Percentiles rank a stretch among this genome's conserved stretches.
Conservation (phyloP, 441 rosid genomes). For the Oxalis stricta region DNA sequence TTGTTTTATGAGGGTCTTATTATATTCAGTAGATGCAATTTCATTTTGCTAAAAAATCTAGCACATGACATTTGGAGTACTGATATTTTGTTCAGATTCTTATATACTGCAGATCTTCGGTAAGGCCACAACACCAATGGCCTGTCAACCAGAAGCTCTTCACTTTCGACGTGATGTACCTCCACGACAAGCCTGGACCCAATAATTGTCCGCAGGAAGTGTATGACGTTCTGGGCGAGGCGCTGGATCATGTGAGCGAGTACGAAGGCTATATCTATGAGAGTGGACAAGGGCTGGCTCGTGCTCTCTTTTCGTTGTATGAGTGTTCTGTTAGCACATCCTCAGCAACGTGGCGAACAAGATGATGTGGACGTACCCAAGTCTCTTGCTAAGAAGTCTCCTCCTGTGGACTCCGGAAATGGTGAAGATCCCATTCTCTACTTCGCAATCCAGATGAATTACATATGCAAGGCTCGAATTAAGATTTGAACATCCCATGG, state of each 20-base stretch:
- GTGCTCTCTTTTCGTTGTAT: conserved; percentile 53
- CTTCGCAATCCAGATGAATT: no score
- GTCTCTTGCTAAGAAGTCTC: conserved; percentile 49
- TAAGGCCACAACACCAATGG: conserved; percentile 63
- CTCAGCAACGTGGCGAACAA: conserved; percentile 78
- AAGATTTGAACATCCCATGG: no score
- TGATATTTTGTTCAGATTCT: conserved; percentile 38
- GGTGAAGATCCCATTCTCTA: conserved; percentile 41
- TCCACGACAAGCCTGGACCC: conserved; percentile 81
- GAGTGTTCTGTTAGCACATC: conserved; percentile 57
- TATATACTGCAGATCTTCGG: conserved; percentile 77
- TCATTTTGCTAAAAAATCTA: conserved; percentile 1
- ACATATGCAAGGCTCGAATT: no score
- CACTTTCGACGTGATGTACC: conserved; percentile 86
- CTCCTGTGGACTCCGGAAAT: conserved; percentile 29
- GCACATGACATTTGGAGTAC: neutral
- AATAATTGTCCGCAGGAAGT: conserved; percentile 87
- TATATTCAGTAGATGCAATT: neutral
- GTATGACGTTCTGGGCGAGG: conserved; percentile 62
- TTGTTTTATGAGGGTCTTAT: neutral
- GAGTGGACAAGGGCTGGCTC: conserved; percentile 60
- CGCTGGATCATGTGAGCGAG: conserved; percentile 70
- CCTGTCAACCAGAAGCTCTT: conserved; percentile 62
- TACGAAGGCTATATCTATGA: conserved; percentile 76
- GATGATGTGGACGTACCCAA: conserved; percentile 66